Base-by-base conservation (phyloP, 2,329 filamentous ascomycete genomes). In the Sclerotinia trifoliorum region DNA sequence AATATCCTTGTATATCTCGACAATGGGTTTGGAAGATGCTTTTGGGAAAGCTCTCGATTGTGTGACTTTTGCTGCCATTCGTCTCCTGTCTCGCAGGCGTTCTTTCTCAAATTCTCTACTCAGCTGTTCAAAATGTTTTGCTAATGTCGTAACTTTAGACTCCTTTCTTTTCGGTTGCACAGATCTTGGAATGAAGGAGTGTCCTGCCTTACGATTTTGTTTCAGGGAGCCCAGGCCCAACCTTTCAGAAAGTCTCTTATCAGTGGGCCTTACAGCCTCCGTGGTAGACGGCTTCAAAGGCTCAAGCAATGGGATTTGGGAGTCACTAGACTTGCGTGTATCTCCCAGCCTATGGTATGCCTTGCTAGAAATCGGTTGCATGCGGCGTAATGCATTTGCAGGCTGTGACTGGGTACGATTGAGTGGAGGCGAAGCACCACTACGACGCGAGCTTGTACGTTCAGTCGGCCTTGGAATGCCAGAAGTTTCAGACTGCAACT, bases 51-150 rank as follows among this genome's bases (percentile, higher is more conserved):
- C 92, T 70, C 94, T 87, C 19, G 92, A 92, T 77, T 84, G 83
- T 55, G 87, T 85, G 76, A 90, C 88, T 75, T 89, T 93, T 57
- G 92, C 91, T 35, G 92, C 91, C 69, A 92, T 84, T 77, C 93
- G 90, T 74, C 90, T 90, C 72, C 92, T 88, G 78, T 98, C 94
- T 61, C 91, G 90, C 73, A 96, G 86, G 56, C 95, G 87, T 79
- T 99, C 94, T 75, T 94, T 96, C 63, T 78, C 76, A 73, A 99
- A 99, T 76, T 99, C 96, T 32, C 94, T 90, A 74, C 93, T 97
- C 68, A 99, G 84, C 78, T 98, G 94, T 79, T 99, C 96, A 77
- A 99, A 98, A 78, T 98, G 95, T 74, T 92, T 92, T 24, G 95
- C 93, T 62, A 99, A 83, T n/a, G 90, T 93, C 11, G 93, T 96